A percentile compares a stretch with the other conserved stretches of the same genome.
Evolutionary conservation across 1,284 basidiomycete species (phyloP).

Genomic region (Ceratobasidium sp.): DNA sequence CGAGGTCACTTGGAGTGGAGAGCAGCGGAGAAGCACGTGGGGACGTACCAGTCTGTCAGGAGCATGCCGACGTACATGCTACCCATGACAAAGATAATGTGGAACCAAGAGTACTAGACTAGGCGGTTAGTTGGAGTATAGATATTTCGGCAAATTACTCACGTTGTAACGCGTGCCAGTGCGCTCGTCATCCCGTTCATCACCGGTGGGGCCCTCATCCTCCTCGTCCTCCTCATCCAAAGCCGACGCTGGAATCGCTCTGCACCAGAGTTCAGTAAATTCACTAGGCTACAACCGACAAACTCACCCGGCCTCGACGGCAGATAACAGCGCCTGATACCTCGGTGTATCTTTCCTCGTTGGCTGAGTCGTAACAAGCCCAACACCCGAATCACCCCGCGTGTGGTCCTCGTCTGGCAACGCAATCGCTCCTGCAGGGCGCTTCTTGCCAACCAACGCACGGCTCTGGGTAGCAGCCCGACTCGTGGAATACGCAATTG

Average conservation of each 20-base stretch:
- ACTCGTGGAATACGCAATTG: slow-evolving; percentile 97
- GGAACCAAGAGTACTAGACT: slow-evolving; percentile 95
- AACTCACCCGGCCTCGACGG: slow-evolving; percentile 90
- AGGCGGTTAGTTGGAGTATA: slow-evolving; percentile 6
- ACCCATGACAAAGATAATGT: slow-evolving; percentile 95
- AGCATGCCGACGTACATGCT: slow-evolving; percentile 99
- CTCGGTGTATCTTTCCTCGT: slow-evolving; percentile 86
- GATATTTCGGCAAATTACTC: slow-evolving; percentile 52
- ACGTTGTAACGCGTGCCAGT: slow-evolving; percentile 98
- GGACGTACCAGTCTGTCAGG: slow-evolving; percentile 93
- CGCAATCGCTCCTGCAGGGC: slow-evolving; percentile 69
- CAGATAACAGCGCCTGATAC: slow-evolving; percentile 95
- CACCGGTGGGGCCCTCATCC: slow-evolving; percentile 78
- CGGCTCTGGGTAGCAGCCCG: slow-evolving; percentile 95
- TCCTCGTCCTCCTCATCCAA: slow-evolving; percentile 86
- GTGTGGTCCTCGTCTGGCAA: slow-evolving; percentile 65
- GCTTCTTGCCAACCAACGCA: slow-evolving; percentile 83
- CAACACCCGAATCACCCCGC: slow-evolving; percentile 66
- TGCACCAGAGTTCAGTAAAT: slow-evolving; percentile 53
- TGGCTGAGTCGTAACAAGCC: slow-evolving; percentile 87
- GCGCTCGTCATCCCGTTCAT: slow-evolving; percentile 91
- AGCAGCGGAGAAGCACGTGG: slow-evolving; percentile 31
- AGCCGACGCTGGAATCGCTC: slow-evolving; percentile 93
- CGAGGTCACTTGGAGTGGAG: slow-evolving; percentile 43
- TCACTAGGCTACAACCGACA: not conserved